Evolutionary conservation across 208 protist species (phyloP), one percentile per base, ranked within the genome.

Genomic region (Wallacemonas rigidus): DNA sequence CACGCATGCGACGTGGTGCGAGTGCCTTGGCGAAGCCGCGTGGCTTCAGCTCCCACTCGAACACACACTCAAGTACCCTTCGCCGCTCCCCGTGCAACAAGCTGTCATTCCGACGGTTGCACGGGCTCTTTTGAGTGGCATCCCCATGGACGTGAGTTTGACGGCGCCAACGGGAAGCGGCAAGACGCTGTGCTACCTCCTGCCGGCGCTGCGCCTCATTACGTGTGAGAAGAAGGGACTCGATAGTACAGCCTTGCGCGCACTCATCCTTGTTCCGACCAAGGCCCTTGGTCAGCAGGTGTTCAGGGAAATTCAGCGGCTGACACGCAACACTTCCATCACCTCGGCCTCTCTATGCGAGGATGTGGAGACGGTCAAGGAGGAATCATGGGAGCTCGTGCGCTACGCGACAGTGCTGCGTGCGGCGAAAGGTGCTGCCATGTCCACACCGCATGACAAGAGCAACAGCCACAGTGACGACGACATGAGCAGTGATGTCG

Each of bases 111-210:
- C 92, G 12, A 87, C 75, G 38, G 79, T 97, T 26, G 71, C 70
- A 1, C 84, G 86, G 1, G 86, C 87, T 1, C 68, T 97, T 7
- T 60, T 82, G 55, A 92, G 87, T 75, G 84, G 81, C 39, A 75
- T 97, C 11, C 90, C 92, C 9, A 89, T 93, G 78, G 92, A 97
- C 56, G 80, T 97, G 45, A 92, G 92, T 71, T 89, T 97, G 63
- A 94, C 90, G 9, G 90, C 92, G n/a, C 92, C 92, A 5, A 97
- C 92, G 40, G 92, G 92, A 1, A 95, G 90, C 60, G 92, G 92
- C 36, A 97, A 97, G 67, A 97, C 92, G 38, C 84, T 97, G 5
- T 97, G 92, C 70, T 97, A 95, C 71, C 75, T 97, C 11, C 48
- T 97, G 1, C 92, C 92, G 1, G 74, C 93, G 72, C 82, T 97